phyloP scores from a whole-genome alignment of 2,329 filamentous ascomycete species.

The Capronia epimyces region DNA sequence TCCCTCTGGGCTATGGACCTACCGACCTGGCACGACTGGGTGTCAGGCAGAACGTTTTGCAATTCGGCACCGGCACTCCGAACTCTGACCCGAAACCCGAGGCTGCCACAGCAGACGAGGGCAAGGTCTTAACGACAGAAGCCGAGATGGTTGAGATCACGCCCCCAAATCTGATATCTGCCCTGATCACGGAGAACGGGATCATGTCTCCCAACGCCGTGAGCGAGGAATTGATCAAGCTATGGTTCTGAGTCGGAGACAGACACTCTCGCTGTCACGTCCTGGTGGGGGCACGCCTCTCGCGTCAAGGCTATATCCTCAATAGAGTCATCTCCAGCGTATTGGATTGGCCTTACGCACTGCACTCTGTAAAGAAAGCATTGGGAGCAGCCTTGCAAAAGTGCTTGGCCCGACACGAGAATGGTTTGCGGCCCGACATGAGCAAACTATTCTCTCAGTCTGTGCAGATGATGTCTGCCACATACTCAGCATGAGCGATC shows the following conservation, averaged over 20 bases:
- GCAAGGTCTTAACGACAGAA: constrained; percentile 25
- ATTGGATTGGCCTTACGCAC: too few species aligned
- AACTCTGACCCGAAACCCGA: background rate
- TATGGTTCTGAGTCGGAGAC: constrained; percentile 42
- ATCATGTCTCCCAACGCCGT: constrained; percentile 60
- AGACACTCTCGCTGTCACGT: background rate
- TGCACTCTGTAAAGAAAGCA: too few species aligned
- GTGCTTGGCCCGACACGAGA: too few species aligned
- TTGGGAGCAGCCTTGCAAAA: too few species aligned
- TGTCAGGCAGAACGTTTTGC: constrained; percentile 70
- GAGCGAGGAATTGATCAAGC: constrained; percentile 63
- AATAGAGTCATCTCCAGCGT: too few species aligned
- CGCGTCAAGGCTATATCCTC: background rate
- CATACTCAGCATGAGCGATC: too few species aligned
- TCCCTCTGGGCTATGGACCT: constrained; percentile 57
- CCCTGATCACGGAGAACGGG: constrained; percentile 60
- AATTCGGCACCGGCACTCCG: constrained; percentile 54
- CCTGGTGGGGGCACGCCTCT: too few species aligned
- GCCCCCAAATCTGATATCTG: constrained; percentile 58
- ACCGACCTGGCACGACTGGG: constrained; percentile 49
- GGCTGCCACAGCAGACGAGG: constrained; percentile 5
- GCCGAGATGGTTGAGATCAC: constrained; percentile 45
- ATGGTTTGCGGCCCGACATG: too few species aligned
- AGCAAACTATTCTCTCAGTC: too few species aligned
- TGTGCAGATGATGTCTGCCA: too few species aligned